phyloP scores from a whole-genome alignment of 371 early-diverging fungal genomes.

The Lichtheimia ramosa region DNA sequence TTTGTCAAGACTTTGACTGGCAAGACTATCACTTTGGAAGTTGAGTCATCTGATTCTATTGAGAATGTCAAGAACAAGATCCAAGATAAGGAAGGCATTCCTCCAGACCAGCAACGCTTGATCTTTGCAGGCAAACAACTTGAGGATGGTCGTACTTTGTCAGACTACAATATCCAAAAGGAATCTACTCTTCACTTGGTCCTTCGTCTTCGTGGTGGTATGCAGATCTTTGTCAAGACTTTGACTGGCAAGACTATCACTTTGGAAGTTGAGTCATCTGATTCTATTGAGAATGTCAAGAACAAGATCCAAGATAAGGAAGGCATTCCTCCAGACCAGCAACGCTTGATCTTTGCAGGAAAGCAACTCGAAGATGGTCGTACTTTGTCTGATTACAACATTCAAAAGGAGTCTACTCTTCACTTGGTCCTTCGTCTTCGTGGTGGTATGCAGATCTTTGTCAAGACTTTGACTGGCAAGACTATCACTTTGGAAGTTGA shows the following conservation, averaged over 20 bases:
- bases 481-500: slow-evolving; percentile 94
- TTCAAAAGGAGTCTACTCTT: slow-evolving; percentile 83
- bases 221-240: slow-evolving; percentile 64
- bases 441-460: slow-evolving; percentile 59
- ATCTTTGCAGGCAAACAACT: slow-evolving; percentile 87
- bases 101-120: slow-evolving; percentile 84
- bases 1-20: slow-evolving; percentile 85
- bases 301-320: slow-evolving; percentile 94
- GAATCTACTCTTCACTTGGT: slow-evolving; percentile 92
- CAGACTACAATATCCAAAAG: slow-evolving; percentile 71
- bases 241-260: slow-evolving; percentile 93
- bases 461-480: slow-evolving; percentile 91
- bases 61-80: slow-evolving; percentile 91
- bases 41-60: slow-evolving; percentile 85
- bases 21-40: slow-evolving; percentile 92
- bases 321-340: slow-evolving; percentile 95
- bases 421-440: slow-evolving; percentile 91
- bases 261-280: slow-evolving; percentile 87
- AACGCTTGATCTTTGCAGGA: slow-evolving; percentile 92
- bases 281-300: slow-evolving; percentile 91
- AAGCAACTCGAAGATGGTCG: slow-evolving; percentile 91
- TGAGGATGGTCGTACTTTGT: slow-evolving; percentile 78
- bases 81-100: slow-evolving; percentile 96
- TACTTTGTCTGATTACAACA: slow-evolving; percentile 56
- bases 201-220: slow-evolving; percentile 86